Evolutionary conservation across 768 basidiomycete species (phyloP).

Genomic region (Mycena haematopus): DNA sequence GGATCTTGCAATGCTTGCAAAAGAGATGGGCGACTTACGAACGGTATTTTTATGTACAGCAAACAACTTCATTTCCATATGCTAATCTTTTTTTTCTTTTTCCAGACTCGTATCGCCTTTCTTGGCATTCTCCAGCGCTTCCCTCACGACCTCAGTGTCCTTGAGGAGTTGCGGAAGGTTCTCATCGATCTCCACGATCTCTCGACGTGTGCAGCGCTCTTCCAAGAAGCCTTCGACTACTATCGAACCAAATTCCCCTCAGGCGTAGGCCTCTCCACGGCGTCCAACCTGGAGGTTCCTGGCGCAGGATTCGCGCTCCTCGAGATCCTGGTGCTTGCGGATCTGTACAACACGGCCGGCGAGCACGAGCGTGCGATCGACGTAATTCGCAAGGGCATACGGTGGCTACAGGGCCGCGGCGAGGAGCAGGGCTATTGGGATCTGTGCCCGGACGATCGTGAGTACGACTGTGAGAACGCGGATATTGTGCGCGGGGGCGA

Average conservation of each 20-base stretch:
- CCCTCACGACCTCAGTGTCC: slow-evolving; percentile 80
- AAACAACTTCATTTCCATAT: background rate
- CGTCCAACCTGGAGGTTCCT: slow-evolving; percentile 33
- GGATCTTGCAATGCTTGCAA: slow-evolving; percentile 86
- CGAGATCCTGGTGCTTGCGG: slow-evolving; percentile 85
- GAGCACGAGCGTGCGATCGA: slow-evolving; percentile 72
- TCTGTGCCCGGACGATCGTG: slow-evolving; percentile 82
- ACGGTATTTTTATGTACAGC: slow-evolving; percentile 51
- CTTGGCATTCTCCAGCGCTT: slow-evolving; percentile 74
- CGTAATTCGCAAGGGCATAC: slow-evolving; percentile 73
- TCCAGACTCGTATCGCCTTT: slow-evolving; percentile 67
- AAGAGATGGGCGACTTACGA: slow-evolving; percentile 72
- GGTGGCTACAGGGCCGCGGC: slow-evolving; percentile 91
- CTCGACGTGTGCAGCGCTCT: slow-evolving; percentile 65
- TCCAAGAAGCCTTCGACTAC: slow-evolving; percentile 76
- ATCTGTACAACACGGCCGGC: slow-evolving; percentile 76
- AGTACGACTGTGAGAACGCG: slow-evolving; percentile 67
- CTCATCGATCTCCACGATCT: slow-evolving; percentile 79
- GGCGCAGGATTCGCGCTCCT: slow-evolving; percentile 66
- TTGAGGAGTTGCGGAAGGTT: slow-evolving; percentile 79
- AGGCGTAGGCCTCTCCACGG: slow-evolving; percentile 38
- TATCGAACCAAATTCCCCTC: slow-evolving; percentile 59
- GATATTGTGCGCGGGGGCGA: slow-evolving; percentile 27
- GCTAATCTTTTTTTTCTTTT: no score
- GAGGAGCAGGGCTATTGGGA: slow-evolving; percentile 85